Evolutionary conservation across 441 rosid species (phyloP), one percentile per base, ranked within the genome.

Genomic region (Corymbia calophylla): DNA sequence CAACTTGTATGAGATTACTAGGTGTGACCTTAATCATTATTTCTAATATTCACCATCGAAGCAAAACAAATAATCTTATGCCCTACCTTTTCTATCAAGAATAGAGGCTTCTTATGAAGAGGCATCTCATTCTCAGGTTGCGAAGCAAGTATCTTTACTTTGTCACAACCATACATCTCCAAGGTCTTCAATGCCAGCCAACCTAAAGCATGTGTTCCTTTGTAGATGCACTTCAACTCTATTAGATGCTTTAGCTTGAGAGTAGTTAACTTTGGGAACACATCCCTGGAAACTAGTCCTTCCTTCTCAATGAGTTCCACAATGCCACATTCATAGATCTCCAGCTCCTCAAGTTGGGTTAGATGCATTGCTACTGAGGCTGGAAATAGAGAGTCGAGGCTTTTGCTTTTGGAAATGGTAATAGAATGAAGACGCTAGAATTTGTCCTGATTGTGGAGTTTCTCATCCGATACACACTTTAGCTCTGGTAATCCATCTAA

Each of bases 341-440:
- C 11, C 0, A 66, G n/a, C 21, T 66, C 23, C 39, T 16, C 77
- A 31, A 66, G 77, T n/a, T 31, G 39, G 0, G 5, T 66, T 4
- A 31, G 12, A 15, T 66, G 11, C 16, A 2, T 1, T 2, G 12
- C 77, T 31, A 66, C 0, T 8, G 23, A 31, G 21, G 23, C 3
- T 16, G 39, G 77, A 66, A 66, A 31, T 16, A 66, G 1, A 31
- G 39, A 31, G 6, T 5, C 8, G 11, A 66, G 77, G 23, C 0
- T 66, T 0, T 8, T 1, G 21, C 77, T 31, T 1, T 0, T 0
- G 5, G 0, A 16, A 66, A 31, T 3, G 0, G 0, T 66, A 31
- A 66, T 1, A 66, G 3, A 66, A 66, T 1, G 11, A 0, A 66
- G 21, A 66, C 2, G n/a, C 0, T 8, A 11, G 1, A 66, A 66